Evolutionary conservation across 1,139 yeast genomes (phyloP), one percentile per base, ranked within the genome.

Genomic region (Suhomyces bokatorum): DNA sequence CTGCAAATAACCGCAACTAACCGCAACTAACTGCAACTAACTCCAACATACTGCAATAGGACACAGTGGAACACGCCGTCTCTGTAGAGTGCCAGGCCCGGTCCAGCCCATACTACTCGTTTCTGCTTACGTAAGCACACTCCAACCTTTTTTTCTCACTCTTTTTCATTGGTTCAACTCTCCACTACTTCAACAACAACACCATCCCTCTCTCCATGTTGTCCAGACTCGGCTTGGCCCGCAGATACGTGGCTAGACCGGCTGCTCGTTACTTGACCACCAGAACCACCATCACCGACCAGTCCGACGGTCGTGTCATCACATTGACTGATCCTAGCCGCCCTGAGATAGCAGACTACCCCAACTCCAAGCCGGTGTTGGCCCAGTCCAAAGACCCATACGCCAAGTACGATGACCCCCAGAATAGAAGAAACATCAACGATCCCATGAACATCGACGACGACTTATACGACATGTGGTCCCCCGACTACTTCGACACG

Each of bases 381-480:
- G 85, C 86, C 49, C 84, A 77, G 63, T 65, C 71, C 56, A 82
- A 84, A 64, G 84, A 80, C 62, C 95, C 95, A 39, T 81, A 84
- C 60, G 74, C 67, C 49, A 83, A 80, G 60, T 88, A 84, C 66
- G 95, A 87, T 62, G 95, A 87, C 64, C 88, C 74, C 58, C 96
- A 87, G 67, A 80, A 83, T 63, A 80, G 93, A 71, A 83, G 95
- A 69, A 87, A 87, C 72, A 70, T 78, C 54, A 79, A 80, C 52
- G 93, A 88, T 53, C 88, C 90, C 35, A 66, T 86, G 50, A 80
- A 83, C 59, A 81, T 81, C 44, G 80, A 83, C 54, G 87, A 83
- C 54, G 96, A 88, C 60, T 69, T 79, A 62, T 75, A 83, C 60
- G 93, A 88, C 62, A 78, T 87, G 74, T 88, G 96, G 96, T 82